Conservation (phyloP, 768 basidiomycete species). For the Russula foetens region DNA sequence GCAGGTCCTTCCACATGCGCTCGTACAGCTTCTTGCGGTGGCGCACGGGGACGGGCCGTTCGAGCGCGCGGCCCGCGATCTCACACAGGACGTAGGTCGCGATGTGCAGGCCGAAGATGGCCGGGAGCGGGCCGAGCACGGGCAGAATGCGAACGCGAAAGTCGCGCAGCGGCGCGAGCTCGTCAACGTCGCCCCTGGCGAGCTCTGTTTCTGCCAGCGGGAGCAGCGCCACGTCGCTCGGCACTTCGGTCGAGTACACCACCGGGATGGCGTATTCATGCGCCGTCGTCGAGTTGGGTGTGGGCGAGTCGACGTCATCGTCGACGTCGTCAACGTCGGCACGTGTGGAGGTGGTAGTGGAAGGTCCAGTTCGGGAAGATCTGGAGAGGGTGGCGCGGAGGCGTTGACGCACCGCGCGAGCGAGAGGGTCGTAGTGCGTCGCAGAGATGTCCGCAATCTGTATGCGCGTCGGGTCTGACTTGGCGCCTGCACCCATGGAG, state of each 20-base stretch:
- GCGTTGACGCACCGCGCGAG: conserved; percentile 78
- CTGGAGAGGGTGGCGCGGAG: conserved; percentile 40
- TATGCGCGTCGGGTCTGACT: conserved; percentile 88
- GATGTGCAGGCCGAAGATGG: conserved; percentile 85
- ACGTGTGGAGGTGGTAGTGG: not conserved
- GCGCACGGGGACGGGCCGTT: conserved; percentile 80
- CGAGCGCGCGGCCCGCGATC: conserved; percentile 75
- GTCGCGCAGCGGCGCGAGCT: conserved; percentile 84
- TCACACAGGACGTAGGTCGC: conserved; percentile 86
- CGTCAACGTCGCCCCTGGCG: conserved; percentile 78
- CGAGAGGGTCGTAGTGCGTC: conserved; percentile 92
- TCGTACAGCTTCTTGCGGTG: conserved; percentile 80
- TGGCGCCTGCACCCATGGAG: conserved; percentile 95
- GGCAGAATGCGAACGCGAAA: conserved; percentile 92
- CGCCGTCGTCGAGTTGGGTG: conserved; percentile 24
- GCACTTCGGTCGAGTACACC: conserved; percentile 94
- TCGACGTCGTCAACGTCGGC: not conserved
- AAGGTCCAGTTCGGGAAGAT: conserved; percentile 12
- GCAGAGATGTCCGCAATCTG: conserved; percentile 92
- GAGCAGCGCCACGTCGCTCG: conserved; percentile 77
- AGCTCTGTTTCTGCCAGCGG: conserved; percentile 92
- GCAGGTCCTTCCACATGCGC: conserved; percentile 67
- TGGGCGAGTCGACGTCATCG: not conserved
- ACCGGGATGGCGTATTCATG: conserved; percentile 62
- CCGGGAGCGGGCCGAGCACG: conserved; percentile 82